Percentiles rank a stretch among this genome's conserved stretches.
Evolutionary conservation across 768 basidiomycete species (phyloP).

Genomic region (Trametes meyenii): DNA sequence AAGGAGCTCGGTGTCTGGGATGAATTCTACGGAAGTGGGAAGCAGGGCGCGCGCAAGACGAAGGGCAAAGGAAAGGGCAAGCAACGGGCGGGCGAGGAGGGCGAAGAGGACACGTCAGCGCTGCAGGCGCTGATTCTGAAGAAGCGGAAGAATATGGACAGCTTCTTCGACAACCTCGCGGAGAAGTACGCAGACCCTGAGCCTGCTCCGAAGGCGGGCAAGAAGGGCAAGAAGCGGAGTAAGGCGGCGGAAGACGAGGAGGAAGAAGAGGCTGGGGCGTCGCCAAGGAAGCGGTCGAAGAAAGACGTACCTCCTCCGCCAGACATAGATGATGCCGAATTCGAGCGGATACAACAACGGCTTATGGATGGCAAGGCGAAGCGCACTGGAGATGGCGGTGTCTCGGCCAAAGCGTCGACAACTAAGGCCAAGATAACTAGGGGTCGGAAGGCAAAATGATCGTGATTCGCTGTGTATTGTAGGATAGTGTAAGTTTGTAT

Average conservation of each 20-base stretch:
- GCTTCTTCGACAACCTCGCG: constrained; percentile 76
- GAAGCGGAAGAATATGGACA: constrained; percentile 67
- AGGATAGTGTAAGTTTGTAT: constrained; percentile 22
- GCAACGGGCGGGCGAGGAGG: constrained; percentile 39
- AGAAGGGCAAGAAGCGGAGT: constrained; percentile 48
- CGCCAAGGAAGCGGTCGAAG: constrained; percentile 50
- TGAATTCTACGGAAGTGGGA: constrained; percentile 84
- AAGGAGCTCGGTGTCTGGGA: constrained; percentile 94
- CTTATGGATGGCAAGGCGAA: constrained; percentile 51
- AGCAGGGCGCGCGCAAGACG: constrained; percentile 57
- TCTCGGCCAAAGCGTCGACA: constrained; percentile 15
- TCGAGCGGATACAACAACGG: constrained; percentile 60
- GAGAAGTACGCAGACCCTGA: constrained; percentile 68
- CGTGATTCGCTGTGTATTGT: background rate
- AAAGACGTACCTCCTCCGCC: constrained; percentile 44
- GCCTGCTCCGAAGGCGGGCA: constrained; percentile 45
- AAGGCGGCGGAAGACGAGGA: constrained; percentile 47
- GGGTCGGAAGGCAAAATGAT: constrained; percentile 19
- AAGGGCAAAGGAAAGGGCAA: constrained; percentile 54
- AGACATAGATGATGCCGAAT: constrained; percentile 69
- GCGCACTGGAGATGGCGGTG: constrained; percentile 24
- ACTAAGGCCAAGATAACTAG: constrained; percentile 11
- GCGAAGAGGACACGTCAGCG: constrained; percentile 65
- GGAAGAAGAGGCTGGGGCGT: constrained; percentile 38
- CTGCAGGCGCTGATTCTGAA: constrained; percentile 83